Base-by-base conservation (phyloP, 1,284 basidiomycete species). In the Ganoderma meredithae region DNA sequence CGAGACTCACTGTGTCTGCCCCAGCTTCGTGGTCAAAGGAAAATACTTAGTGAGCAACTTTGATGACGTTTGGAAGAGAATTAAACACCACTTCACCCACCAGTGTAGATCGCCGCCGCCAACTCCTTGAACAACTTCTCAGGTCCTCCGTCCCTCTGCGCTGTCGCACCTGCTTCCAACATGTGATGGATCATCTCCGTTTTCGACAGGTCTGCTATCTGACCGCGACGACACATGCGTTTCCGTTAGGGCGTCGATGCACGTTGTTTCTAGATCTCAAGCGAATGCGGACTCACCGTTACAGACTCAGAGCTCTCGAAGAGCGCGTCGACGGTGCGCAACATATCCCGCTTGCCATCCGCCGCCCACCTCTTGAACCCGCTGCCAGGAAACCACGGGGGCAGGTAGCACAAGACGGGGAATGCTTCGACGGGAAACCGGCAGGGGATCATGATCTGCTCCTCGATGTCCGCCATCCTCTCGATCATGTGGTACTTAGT, bases 361-460 rank as follows among this genome's bases (percentile, higher is more conserved):
- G 19, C 58, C 0, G 72, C 72, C n/a, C 69, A 62, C 36, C 60
- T 40, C 49, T 41, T 61, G 64, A 69, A 73, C 0, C 66, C 69
- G 2, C 69, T 58, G 6, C 72, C 72, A 0, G 70, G 72, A 7
- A 66, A 56, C 72, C 72, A 73, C 2, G 65, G 47, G 0, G 72
- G 72, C 0, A 72, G 62, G 59, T 44, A 55, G 25, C 61, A 60
- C 65, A 73, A 40, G 27, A 22, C 31, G 0, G 72, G 71, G 31
- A 73, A 67, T 0, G 70, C 67, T 41, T 73, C 72, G 0, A 73
- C 69, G 19, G 63, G 31, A 27, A 69, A 69, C 12, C 49, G 53
- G 2, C 72, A 70, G 1, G 70, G 72, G 1, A 69, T 69, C n/a
- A 63, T 62, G 49, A 72, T 70, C 53, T 62, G 63, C 47, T 69